A percentile compares a stretch with the other conserved stretches of the same genome.
These are phyloP conservation scores for Aspergillus pseudonomiae DNA, from an alignment of 2,329 filamentous ascomycete genomes.

Conservation along the genomic window DNA sequence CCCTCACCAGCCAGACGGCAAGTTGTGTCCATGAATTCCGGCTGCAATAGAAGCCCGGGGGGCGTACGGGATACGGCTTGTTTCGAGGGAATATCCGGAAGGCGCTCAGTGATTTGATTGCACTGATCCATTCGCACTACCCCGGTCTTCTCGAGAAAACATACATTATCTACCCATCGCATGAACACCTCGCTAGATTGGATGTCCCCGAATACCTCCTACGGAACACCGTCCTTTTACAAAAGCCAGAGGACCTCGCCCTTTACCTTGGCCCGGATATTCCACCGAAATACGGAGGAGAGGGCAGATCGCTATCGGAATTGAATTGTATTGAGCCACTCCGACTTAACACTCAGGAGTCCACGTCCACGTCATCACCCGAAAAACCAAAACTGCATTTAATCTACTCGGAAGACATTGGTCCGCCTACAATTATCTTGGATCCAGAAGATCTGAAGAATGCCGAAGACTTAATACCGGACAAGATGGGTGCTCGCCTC, in stretches of 20 bases:
- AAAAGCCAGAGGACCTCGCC: background rate
- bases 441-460: background rate
- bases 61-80: background rate
- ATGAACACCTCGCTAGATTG: background rate
- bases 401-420: background rate
- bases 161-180: background rate
- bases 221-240: background rate
- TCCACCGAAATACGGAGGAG: background rate
- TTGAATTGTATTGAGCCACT: background rate
- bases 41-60: background rate
- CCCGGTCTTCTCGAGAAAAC: background rate
- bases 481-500: background rate
- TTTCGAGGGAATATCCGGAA: background rate
- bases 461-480: background rate
- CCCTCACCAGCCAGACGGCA: slow-evolving; percentile 3
- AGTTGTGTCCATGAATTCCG: background rate
- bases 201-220: background rate
- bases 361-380: no score
- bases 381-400: background rate
- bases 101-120: background rate
- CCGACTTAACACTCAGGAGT: no score
- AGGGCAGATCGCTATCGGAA: background rate
- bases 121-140: background rate
- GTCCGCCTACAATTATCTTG: background rate
- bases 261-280: background rate